phyloP scores from a whole-genome alignment of 2,329 filamentous ascomycete genomes.

The Aspergillus fijiensis region DNA sequence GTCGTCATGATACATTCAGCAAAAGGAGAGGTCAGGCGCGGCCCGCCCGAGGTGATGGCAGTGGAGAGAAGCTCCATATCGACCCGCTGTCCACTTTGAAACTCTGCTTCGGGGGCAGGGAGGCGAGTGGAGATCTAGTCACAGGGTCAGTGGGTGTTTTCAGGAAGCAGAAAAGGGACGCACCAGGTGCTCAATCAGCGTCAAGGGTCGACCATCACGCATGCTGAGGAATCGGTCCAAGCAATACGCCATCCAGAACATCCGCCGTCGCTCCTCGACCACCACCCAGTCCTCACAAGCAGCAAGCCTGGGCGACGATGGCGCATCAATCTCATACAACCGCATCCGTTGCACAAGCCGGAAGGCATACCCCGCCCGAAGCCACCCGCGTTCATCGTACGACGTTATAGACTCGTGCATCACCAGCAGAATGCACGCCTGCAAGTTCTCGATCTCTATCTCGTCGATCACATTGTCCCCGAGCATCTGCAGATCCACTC shows the following conservation, averaged over 20 bases:
- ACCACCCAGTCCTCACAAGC: conserved; percentile 6
- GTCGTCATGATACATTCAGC: conserved; percentile 25
- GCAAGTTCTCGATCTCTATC: conserved; percentile 13
- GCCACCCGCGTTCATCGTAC: conserved; percentile 27
- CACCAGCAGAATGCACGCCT: conserved; percentile 10
- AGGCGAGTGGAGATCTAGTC: not conserved
- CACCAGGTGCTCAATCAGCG: conserved; percentile 29
- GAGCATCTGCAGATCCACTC: not conserved
- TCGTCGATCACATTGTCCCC: not conserved
- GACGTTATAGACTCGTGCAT: conserved; percentile 12
- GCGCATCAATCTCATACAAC: conserved; percentile 28
- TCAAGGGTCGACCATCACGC: conserved; percentile 27
- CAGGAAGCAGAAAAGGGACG: not conserved
- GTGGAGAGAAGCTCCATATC: not conserved
- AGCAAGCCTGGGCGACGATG: not conserved
- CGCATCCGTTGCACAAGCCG: conserved; percentile 32
- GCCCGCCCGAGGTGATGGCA: not conserved
- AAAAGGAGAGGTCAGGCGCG: conserved; percentile 14
- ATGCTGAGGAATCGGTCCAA: conserved; percentile 36
- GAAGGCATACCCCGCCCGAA: conserved; percentile 32
- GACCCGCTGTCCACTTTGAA: conserved; percentile 1
- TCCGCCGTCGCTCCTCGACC: conserved; percentile 33
- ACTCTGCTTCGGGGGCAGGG: not conserved
- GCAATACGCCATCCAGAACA: conserved; percentile 41
- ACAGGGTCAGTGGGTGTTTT: not conserved